Evolutionary conservation across 2,329 filamentous ascomycete species (phyloP), one percentile per base, ranked within the genome.

Genomic region (Penicillium brasilianum): DNA sequence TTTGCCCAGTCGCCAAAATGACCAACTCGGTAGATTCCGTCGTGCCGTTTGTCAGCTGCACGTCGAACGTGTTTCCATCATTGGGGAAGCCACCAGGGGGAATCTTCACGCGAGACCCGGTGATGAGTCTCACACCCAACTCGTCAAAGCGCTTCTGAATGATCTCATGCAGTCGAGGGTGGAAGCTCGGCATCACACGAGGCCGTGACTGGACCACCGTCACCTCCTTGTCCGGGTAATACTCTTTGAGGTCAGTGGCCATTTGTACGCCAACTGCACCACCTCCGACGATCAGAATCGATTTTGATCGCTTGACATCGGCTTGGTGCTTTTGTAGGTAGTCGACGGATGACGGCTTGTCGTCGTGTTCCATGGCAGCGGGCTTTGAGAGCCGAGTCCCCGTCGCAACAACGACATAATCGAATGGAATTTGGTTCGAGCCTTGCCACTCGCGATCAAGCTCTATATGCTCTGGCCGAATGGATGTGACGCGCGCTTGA

Each of bases 241-340:
- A 72, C 49, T 80, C 78, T 63, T 81, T 83, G 57, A 83, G 72
- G 60, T 85, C 83, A 0, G 80, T 77, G 0, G 82, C 82, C 70
- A 83, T 78, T 66, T 84, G 80, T 2, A 84, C 79, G 0, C 82
- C 82, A 0, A 84, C 82, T 1, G 82, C 82, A 1, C 82, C 82
- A 3, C 81, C 81, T 2, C 82, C 82, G 2, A 76, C 74, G n/a
- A 79, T 73, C 8, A 76, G 30, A 53, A 76, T 74, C 0, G 73
- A 75, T 32, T 69, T 66, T 13, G 72, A 65, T 14, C 55, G 56
- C 52, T 74, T 72, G 3, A 75, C 65, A 32, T 69, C 68, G 1
- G 64, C 65, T 53, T 77, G 74, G 62, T 77, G 74, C 5, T 64
- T 70, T 30, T 72, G 72, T 3, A 77, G 64, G 55, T 76, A 77